These are phyloP conservation scores for Xanthoconium purpureum DNA, from an alignment of 768 basidiomycete genomes.

Conservation along the genomic window DNA sequence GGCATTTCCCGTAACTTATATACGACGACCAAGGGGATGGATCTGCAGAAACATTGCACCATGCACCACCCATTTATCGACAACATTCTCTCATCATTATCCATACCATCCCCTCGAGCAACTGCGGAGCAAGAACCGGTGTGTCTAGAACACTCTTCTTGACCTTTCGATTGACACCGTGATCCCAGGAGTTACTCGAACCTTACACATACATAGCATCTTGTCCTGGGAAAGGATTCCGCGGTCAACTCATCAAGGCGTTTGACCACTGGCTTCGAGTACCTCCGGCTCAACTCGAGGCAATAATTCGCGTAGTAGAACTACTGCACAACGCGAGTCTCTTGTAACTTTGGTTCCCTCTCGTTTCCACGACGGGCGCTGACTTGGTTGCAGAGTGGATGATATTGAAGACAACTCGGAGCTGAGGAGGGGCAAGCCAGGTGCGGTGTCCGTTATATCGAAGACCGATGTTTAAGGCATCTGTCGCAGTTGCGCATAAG, in stretches of 20 bases:
- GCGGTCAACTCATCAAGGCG: conserved; percentile 80
- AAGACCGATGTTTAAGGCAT: not conserved
- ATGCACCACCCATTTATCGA: conserved; percentile 38
- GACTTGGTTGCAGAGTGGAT: conserved; percentile 60
- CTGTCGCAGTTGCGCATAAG: conserved; percentile 80
- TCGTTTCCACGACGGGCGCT: not conserved
- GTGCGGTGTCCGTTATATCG: conserved; percentile 33
- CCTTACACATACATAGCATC: conserved; percentile 84
- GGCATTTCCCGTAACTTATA: conserved; percentile 6
- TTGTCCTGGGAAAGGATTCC: conserved; percentile 89
- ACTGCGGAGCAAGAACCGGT: conserved; percentile 25
- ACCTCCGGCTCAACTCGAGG: conserved; percentile 61
- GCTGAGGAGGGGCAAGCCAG: conserved; percentile 80
- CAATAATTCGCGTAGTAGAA: conserved; percentile 77
- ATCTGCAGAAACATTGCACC: not conserved
- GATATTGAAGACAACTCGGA: conserved; percentile 95
- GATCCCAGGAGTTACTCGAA: conserved; percentile 60
- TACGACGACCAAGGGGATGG: not conserved
- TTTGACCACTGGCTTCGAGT: conserved; percentile 94
- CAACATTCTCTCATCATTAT: conserved; percentile 34
- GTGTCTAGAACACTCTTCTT: not conserved
- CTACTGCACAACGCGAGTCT: conserved; percentile 95
- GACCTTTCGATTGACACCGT: not conserved
- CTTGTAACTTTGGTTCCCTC: conserved; percentile 50
- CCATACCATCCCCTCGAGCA: conserved; percentile 23